Conservation (phyloP, 108 stramenopile genomes). For the Skeletonema costatum region DNA sequence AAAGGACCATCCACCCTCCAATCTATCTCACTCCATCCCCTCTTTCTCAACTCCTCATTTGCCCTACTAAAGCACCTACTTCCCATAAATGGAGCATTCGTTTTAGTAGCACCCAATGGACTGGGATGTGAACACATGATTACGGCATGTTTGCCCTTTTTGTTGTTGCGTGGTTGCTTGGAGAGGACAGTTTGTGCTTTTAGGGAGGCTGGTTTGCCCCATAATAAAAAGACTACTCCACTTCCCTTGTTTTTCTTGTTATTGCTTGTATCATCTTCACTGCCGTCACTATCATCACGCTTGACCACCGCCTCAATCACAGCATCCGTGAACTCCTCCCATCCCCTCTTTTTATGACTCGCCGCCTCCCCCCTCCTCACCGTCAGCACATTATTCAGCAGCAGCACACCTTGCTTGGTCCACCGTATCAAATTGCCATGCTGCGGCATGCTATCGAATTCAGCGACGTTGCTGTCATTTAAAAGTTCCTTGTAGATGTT, state of each 20-base stretch:
- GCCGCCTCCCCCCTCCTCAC: conserved; percentile 87
- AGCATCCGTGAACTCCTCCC: conserved; percentile 96
- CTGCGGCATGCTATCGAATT: conserved; percentile 38
- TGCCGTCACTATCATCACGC: conserved; percentile 27
- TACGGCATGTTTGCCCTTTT: conserved; percentile 54
- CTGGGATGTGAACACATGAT: conserved; percentile 89
- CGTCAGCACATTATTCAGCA: conserved; percentile 96
- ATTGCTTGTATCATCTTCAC: background rate
- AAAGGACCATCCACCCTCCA: conserved; percentile 80
- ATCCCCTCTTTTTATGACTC: conserved; percentile 93
- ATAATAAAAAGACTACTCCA: conserved; percentile 95
- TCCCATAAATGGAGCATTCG: conserved; percentile 89
- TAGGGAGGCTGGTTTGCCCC: conserved; percentile 95
- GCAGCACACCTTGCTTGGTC: conserved; percentile 95
- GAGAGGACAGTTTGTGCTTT: conserved; percentile 66
- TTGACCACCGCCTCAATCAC: conserved; percentile 71
- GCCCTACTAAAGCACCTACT: conserved; percentile 88
- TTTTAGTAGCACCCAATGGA: conserved; percentile 93
- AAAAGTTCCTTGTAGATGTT: conserved; percentile 94
- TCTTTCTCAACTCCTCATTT: conserved; percentile 81
- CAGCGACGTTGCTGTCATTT: conserved; percentile 46
- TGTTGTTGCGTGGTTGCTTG: conserved; percentile 14
- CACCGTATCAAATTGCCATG: conserved; percentile 83
- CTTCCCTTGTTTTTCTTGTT: conserved; percentile 9
- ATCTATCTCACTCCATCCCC: conserved; percentile 78